These are phyloP conservation scores for Oryza meridionalis DNA, from an alignment of 176 grass and related monocot species.

Conservation along the genomic window DNA sequence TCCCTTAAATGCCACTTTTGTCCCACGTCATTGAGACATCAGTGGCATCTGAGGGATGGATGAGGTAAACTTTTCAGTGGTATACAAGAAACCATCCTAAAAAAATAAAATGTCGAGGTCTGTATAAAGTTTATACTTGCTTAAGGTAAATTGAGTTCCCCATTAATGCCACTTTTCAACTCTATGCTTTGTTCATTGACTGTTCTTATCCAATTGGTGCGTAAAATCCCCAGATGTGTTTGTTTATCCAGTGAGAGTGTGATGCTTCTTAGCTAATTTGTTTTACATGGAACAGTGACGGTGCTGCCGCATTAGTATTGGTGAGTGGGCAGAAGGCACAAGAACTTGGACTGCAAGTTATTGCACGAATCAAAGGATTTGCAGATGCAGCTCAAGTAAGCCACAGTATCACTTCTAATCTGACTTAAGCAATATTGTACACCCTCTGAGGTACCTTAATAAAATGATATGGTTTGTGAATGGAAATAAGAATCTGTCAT, in stretches of 20 bases:
- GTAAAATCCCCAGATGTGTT: background rate
- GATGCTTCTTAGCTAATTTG: conserved; percentile 20
- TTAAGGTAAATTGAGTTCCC: background rate
- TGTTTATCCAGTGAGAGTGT: background rate
- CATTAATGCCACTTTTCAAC: background rate
- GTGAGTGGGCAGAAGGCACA: conserved; percentile 86
- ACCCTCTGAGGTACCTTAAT: background rate
- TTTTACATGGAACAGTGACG: conserved; percentile 57
- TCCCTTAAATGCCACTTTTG: background rate
- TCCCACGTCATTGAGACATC: background rate
- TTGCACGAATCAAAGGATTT: conserved; percentile 83
- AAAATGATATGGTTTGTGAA: background rate
- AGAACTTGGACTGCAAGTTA: conserved; percentile 77
- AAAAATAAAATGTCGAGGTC: background rate
- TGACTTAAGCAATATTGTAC: background rate
- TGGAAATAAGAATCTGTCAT: background rate
- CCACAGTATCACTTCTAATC: background rate
- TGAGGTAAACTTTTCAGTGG: background rate
- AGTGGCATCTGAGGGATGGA: background rate
- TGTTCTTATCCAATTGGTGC: background rate
- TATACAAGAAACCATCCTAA: background rate
- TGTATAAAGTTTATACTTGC: background rate
- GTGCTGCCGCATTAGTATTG: conserved; percentile 70
- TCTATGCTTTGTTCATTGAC: background rate
- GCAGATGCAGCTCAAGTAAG: conserved; percentile 92